phyloP scores from a whole-genome alignment of 2,329 filamentous ascomycete species.

The Dissoconium aciculare region DNA sequence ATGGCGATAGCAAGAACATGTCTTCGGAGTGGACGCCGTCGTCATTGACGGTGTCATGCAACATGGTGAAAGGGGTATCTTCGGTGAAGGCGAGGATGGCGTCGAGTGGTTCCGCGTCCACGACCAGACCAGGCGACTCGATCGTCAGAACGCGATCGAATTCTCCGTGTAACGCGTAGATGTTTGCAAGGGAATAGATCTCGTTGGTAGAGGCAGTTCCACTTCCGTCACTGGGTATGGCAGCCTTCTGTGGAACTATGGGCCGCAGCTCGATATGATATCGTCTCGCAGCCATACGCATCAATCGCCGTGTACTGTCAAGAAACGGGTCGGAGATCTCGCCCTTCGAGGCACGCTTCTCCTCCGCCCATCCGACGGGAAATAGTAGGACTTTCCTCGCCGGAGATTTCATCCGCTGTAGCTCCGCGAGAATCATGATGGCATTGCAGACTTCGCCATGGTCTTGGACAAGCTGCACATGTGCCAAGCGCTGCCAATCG shows the following conservation, averaged over 20 bases:
- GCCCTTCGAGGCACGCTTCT: slow-evolving; percentile 22
- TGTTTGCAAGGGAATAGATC: slow-evolving; percentile 30
- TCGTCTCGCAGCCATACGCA: slow-evolving; percentile 31
- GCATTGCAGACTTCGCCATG: slow-evolving; percentile 35
- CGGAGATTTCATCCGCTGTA: slow-evolving; percentile 32
- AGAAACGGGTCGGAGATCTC: slow-evolving; percentile 29
- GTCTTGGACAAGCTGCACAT: slow-evolving; percentile 32
- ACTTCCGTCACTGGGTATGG: slow-evolving; percentile 18
- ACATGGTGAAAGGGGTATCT: slow-evolving; percentile 17
- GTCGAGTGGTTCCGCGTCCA: slow-evolving; percentile 34
- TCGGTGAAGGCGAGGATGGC: slow-evolving; percentile 22
- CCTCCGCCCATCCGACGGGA: slow-evolving; percentile 25
- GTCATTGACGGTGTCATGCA: slow-evolving; percentile 15
- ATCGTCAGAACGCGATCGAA: slow-evolving; percentile 33
- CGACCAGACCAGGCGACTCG: slow-evolving; percentile 30
- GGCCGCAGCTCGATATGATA: slow-evolving; percentile 33
- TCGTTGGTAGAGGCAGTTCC: slow-evolving; percentile 11
- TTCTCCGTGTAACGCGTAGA: slow-evolving; percentile 28
- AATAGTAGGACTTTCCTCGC: slow-evolving; percentile 33
- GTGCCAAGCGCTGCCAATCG: slow-evolving; percentile 33
- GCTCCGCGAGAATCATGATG: slow-evolving; percentile 35
- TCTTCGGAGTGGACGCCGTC: slow-evolving; percentile 21
- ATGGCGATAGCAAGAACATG: slow-evolving; percentile 21
- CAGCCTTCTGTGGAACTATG: slow-evolving; percentile 28
- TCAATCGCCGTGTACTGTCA: slow-evolving; percentile 29